These are phyloP conservation scores for Phyllosticta capitalensis DNA, from an alignment of 2,329 filamentous ascomycete species.

Conservation along the genomic window DNA sequence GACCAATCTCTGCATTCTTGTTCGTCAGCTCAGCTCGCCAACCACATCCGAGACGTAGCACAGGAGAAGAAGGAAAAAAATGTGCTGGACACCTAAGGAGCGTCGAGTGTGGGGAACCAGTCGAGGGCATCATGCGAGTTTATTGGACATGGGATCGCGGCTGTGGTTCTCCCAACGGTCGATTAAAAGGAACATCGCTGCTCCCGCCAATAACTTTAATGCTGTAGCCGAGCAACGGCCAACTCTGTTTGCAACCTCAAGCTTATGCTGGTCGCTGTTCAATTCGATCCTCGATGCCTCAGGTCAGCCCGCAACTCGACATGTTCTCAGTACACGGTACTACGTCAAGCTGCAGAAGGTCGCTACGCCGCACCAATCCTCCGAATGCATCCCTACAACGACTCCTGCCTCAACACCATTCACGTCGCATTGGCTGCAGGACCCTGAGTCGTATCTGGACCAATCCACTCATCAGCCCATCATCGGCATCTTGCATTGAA, in stretches of 20 bases:
- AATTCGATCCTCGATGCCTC: no score
- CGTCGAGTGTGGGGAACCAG: not conserved
- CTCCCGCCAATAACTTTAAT: not conserved
- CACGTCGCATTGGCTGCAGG: not conserved
- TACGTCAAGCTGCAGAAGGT: not conserved
- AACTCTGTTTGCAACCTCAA: not conserved
- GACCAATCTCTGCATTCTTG: not conserved
- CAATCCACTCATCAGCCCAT: not conserved
- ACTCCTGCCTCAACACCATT: not conserved
- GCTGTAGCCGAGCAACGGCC: not conserved
- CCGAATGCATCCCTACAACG: not conserved
- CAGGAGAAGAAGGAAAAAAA: not conserved
- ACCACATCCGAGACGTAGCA: not conserved
- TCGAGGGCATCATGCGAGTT: not conserved
- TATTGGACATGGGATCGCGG: not conserved
- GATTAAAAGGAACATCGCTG: not conserved
- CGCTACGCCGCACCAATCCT: not conserved
- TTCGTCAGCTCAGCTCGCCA: not conserved
- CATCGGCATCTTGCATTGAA: not conserved
- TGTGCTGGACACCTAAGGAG: not conserved
- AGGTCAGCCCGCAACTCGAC: no score
- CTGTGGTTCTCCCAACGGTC: not conserved
- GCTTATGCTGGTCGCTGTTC: no score
- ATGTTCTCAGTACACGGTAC: no score
- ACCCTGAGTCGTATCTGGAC: not conserved